phyloP scores from a whole-genome alignment of 176 grass and related monocot species.

The maize (Zea mays) region DNA sequence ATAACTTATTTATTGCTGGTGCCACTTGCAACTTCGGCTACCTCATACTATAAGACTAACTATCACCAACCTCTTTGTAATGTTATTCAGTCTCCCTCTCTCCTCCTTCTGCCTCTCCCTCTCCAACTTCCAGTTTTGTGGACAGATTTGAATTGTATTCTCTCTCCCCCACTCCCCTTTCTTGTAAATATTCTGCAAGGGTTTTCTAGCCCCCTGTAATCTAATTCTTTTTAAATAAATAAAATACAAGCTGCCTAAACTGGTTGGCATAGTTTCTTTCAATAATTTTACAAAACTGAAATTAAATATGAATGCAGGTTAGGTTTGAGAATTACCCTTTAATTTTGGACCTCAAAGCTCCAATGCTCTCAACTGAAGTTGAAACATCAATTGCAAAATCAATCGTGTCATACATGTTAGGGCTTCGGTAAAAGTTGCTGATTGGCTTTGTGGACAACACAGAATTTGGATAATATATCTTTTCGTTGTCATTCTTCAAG shows the following conservation, averaged over 20 bases:
- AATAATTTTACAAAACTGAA: background rate
- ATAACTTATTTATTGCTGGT: background rate
- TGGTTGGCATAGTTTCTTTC: background rate
- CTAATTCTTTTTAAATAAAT: background rate
- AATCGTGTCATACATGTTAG: constrained; percentile 76
- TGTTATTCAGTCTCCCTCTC: background rate
- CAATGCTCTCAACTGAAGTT: constrained; percentile 78
- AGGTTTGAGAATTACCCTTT: constrained; percentile 59
- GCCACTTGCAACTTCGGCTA: background rate
- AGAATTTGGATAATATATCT: constrained; percentile 95
- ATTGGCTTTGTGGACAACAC: constrained; percentile 82
- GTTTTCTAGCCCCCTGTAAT: background rate
- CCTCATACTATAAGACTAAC: background rate
- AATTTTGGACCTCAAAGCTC: constrained; percentile 66
- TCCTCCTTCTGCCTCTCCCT: background rate
- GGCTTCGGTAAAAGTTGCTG: constrained; percentile 98
- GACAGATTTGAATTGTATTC: background rate
- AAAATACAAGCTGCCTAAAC: background rate
- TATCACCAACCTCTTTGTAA: background rate
- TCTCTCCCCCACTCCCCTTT: background rate
- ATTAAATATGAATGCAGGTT: background rate
- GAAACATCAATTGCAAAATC: constrained; percentile 73
- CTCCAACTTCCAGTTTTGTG: background rate
- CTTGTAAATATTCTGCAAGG: background rate
- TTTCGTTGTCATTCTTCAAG: constrained; percentile 87